A percentile compares a stretch with the other conserved stretches of the same genome.
Evolutionary conservation across 2,329 filamentous ascomycete genomes (phyloP).

Genomic region (Xylaria sp.): DNA sequence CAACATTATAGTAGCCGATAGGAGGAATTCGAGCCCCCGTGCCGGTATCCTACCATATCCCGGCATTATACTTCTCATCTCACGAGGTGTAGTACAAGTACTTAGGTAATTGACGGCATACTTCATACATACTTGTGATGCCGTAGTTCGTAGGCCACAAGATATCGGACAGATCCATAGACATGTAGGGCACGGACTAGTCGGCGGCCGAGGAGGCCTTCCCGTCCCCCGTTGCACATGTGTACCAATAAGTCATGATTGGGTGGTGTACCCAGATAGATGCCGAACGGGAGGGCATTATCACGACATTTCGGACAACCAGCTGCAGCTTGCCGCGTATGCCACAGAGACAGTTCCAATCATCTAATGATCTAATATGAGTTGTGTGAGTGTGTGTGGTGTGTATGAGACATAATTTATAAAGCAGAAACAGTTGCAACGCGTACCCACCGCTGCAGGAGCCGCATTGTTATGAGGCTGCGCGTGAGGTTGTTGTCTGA

Average conservation of each 20-base stretch:
- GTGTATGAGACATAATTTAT: constrained; percentile 9
- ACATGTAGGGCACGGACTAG: constrained; percentile 9
- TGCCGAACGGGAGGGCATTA: constrained; percentile 3
- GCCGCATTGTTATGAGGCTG: constrained; percentile 31
- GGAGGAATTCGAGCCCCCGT: constrained; percentile 2
- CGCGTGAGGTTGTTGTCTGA: constrained; percentile 15
- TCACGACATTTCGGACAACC: constrained; percentile 19
- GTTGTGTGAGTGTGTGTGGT: too few species aligned
- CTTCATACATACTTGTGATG: too few species aligned
- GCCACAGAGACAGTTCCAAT: not conserved
- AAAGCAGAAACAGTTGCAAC: constrained; percentile 17
- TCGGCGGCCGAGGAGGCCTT: constrained; percentile 22
- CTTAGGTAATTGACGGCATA: constrained; percentile 1
- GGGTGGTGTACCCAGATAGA: not conserved
- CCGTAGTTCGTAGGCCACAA: not conserved
- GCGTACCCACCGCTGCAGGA: constrained; percentile 29
- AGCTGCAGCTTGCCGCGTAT: constrained; percentile 24
- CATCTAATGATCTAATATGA: too few species aligned
- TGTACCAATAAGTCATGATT: constrained; percentile 11
- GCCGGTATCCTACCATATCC: not conserved
- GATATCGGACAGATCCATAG: constrained; percentile 22
- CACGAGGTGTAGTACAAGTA: not conserved
- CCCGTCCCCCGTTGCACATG: constrained; percentile 17
- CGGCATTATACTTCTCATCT: not conserved
- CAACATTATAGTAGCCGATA: constrained; percentile 6